Base-by-base conservation (phyloP, 2,329 filamentous ascomycete genomes). In the Lomentospora prolificans region DNA sequence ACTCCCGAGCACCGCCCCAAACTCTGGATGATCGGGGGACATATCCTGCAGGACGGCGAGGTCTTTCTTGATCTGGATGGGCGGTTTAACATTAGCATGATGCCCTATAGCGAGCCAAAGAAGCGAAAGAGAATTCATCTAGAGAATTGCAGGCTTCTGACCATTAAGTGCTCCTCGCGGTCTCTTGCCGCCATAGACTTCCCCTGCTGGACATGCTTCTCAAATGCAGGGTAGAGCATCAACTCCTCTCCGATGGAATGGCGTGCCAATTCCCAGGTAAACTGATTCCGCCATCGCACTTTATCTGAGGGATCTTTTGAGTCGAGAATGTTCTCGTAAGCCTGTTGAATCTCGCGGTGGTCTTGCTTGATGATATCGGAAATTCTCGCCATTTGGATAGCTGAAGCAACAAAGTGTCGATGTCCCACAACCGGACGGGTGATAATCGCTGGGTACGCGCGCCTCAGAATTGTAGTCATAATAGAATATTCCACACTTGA, bases 221-320 rank as follows among this genome's bases (percentile, higher is more conserved):
- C 75, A 17, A 82, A 67, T 1, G 75, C 77, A 0, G 79, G 79
- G 58, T 81, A 81, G 0, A 82, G 67, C 8, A 82, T 67, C 0
- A 78, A 61, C 59, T 79, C 75, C 58, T 78, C 74, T 5, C 67
- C 67, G n/a, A 78, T 66, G 0, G 72, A 73, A 60, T 77, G 75
- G 2, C 75, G 69, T 1, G 75, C 72, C 0, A 78, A 63, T 53
- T 77, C 74, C 76, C 75, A 78, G 0, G 69, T 66, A 53, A 78
- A 76, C 46, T 72, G 69, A 48, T 78, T 78, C 7, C 70, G 69
- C 58, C 68, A 76, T 19, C 68, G 67, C n/a, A 63, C 61, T 60
- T 70, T 66, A 5, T 72, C 65, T 27, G 75, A 69, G 3, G 65
- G 60, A 39, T 71, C 67, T 12, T 59, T 61, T 1, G 68, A 59